Evolutionary conservation across 2,329 filamentous ascomycete genomes (phyloP).

Genomic region (Cladosporium halotolerans): DNA sequence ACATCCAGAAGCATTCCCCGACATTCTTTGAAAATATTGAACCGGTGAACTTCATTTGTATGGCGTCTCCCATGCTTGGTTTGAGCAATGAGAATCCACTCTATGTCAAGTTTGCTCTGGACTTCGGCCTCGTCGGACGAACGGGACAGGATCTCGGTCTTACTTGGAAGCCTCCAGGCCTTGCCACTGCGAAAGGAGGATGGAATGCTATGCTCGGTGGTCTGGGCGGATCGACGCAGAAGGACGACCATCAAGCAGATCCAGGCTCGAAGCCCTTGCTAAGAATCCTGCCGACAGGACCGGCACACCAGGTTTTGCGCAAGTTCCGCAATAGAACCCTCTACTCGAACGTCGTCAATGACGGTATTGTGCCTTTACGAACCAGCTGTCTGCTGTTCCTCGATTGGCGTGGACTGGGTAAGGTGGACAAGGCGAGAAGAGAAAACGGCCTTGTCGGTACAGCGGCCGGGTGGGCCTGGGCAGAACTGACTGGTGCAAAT

Average conservation of each 20-base stretch:
- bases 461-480: constrained; percentile 89
- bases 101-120: constrained; percentile 93
- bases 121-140: constrained; percentile 92
- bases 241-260: constrained; percentile 48
- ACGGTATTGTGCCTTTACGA: constrained; percentile 88
- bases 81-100: constrained; percentile 96
- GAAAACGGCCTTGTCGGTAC: constrained; percentile 91
- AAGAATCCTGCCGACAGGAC: constrained; percentile 82
- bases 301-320: constrained; percentile 77
- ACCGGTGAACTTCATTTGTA: constrained; percentile 82
- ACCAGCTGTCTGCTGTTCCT: constrained; percentile 95
- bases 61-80: constrained; percentile 83
- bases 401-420: constrained; percentile 89
- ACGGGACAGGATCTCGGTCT: constrained; percentile 92
- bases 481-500: constrained; percentile 71
- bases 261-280: constrained; percentile 83
- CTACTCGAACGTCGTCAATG: constrained; percentile 96
- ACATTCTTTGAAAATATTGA: constrained; percentile 80
- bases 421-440: constrained; percentile 87
- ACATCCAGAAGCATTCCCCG: constrained; percentile 93
- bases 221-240: constrained; percentile 49
- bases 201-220: constrained; percentile 85
- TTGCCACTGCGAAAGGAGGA: constrained; percentile 73
- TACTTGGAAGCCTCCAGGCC: constrained; percentile 84
- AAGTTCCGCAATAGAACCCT: constrained; percentile 87